Percentiles rank a stretch among this genome's conserved stretches.
These are phyloP conservation scores for Torulaspora globosa DNA, from an alignment of 1,139 yeast species.

Conservation along the genomic window DNA sequence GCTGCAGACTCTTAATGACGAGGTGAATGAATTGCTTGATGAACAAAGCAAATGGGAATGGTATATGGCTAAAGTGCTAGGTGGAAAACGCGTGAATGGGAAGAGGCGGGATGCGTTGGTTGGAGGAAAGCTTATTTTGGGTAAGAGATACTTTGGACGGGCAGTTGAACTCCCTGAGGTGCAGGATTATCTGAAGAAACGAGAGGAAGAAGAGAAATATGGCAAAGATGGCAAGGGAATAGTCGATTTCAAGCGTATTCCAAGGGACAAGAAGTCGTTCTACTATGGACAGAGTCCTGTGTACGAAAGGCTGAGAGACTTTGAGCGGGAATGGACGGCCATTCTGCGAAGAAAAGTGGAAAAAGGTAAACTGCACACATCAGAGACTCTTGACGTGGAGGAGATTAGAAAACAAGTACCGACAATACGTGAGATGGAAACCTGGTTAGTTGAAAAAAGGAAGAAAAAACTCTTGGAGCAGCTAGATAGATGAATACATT, in stretches of 20 bases:
- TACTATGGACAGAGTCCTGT: conserved; percentile 9
- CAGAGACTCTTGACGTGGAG: not conserved
- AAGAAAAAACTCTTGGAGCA: conserved; percentile 22
- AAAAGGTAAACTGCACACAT: not conserved
- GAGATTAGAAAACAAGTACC: conserved; percentile 15
- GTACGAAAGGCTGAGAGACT: conserved; percentile 6
- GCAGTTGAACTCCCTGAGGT: conserved; percentile 81
- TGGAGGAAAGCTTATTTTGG: conserved; percentile 33
- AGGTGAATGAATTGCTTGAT: conserved; percentile 60
- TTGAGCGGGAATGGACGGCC: conserved; percentile 17
- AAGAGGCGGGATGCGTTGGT: conserved; percentile 22
- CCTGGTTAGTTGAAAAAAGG: conserved; percentile 26
- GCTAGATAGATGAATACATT: conserved; percentile 16
- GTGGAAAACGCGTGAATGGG: conserved; percentile 49
- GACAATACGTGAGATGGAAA: conserved; percentile 19
- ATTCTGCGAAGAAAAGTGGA: conserved; percentile 10
- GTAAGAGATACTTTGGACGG: conserved; percentile 75
- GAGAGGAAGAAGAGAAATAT: conserved; percentile 28
- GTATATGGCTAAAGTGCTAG: conserved; percentile 55
- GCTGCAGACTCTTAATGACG: conserved; percentile 71
- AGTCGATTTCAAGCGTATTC: conserved; percentile 12
- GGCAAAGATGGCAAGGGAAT: conserved; percentile 22
- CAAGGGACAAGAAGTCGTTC: conserved; percentile 6
- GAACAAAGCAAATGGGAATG: conserved; percentile 78
- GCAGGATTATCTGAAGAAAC: conserved; percentile 46